Percentiles rank a stretch among this genome's conserved stretches.
These are phyloP conservation scores for Xerocomus spinulosus DNA, from an alignment of 768 basidiomycete genomes.

Conservation along the genomic window DNA sequence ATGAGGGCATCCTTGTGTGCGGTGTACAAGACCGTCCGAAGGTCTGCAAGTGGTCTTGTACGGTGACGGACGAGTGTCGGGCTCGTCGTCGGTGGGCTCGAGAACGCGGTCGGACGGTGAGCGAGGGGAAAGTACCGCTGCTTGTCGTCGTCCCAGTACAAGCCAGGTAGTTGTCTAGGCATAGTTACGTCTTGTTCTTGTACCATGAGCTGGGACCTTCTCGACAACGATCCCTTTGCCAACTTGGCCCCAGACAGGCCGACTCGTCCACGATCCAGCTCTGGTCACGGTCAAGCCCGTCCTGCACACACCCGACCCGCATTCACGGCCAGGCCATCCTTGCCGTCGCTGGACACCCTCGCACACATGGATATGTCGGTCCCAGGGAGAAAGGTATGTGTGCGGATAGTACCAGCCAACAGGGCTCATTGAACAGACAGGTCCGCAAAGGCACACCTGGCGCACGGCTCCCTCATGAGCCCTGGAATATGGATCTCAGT, in stretches of 20 bases:
- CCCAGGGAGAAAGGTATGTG: slow-evolving; percentile 35
- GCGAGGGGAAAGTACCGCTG: slow-evolving; percentile 52
- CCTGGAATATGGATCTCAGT: slow-evolving; percentile 33
- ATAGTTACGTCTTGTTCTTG: background rate
- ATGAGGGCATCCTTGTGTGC: slow-evolving; percentile 20
- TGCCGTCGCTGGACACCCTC: slow-evolving; percentile 39
- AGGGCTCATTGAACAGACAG: slow-evolving; percentile 27
- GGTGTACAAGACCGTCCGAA: slow-evolving; percentile 17
- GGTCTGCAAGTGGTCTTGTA: slow-evolving; percentile 1
- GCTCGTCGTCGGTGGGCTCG: too few relatives aligned
- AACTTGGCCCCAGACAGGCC: slow-evolving; percentile 40
- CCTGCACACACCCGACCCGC: slow-evolving; percentile 42
- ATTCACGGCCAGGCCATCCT: slow-evolving; percentile 37
- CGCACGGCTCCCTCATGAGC: slow-evolving; percentile 40
- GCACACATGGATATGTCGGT: slow-evolving; percentile 33
- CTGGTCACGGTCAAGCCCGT: slow-evolving; percentile 29
- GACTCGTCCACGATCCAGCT: slow-evolving; percentile 32
- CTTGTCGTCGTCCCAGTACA: slow-evolving; percentile 48
- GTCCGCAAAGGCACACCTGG: slow-evolving; percentile 40
- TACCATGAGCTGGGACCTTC: slow-evolving; percentile 21
- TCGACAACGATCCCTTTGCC: slow-evolving; percentile 76
- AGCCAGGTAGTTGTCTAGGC: slow-evolving; percentile 44
- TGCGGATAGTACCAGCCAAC: too few relatives aligned
- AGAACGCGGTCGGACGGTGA: background rate
- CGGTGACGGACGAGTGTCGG: background rate